A percentile compares a stretch with the other conserved stretches of the same genome.
These are phyloP conservation scores for Orbilia oligospora DNA, from an alignment of 2,329 filamentous ascomycete genomes.

Conservation along the genomic window DNA sequence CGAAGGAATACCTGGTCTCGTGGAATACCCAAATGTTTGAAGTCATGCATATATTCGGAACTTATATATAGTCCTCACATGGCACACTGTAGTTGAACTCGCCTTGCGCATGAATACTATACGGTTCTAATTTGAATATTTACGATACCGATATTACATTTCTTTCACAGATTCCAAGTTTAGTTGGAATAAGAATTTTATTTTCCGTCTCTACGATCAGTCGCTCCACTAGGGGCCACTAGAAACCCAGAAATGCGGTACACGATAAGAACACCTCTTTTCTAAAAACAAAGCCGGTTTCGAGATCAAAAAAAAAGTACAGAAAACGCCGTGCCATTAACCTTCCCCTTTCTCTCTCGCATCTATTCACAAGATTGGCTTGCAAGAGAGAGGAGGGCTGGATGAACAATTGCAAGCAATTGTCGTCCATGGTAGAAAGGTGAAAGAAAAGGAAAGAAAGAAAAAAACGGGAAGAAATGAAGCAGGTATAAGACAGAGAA, in stretches of 20 bases:
- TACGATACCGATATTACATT: too few species aligned
- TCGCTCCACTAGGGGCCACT: constrained; percentile 18
- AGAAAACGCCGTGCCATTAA: constrained; percentile 27
- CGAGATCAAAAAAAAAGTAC: not conserved
- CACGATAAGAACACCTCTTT: constrained; percentile 19
- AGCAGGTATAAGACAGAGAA: not conserved
- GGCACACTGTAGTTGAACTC: too few species aligned
- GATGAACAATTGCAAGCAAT: constrained; percentile 20
- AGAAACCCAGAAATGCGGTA: constrained; percentile 21
- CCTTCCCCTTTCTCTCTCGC: not conserved
- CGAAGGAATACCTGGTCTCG: too few species aligned
- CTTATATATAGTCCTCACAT: too few species aligned
- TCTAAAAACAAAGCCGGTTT: constrained; percentile 5
- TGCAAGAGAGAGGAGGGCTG: not conserved
- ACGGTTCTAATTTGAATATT: too few species aligned
- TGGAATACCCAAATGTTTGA: too few species aligned
- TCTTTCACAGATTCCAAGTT: too few species aligned
- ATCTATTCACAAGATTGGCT: constrained; percentile 21
- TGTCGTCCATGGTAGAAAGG: not conserved
- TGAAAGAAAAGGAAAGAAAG: not conserved
- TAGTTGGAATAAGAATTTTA: constrained; percentile 16
- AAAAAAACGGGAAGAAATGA: constrained; percentile 1
- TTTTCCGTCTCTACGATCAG: constrained; percentile 10
- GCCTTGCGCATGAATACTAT: too few species aligned
- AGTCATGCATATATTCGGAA: too few species aligned